Percentiles rank a stretch among this genome's conserved stretches.
These are phyloP conservation scores for Iodosphaeria phyllophila DNA, from an alignment of 2,329 filamentous ascomycete genomes.

Conservation along the genomic window DNA sequence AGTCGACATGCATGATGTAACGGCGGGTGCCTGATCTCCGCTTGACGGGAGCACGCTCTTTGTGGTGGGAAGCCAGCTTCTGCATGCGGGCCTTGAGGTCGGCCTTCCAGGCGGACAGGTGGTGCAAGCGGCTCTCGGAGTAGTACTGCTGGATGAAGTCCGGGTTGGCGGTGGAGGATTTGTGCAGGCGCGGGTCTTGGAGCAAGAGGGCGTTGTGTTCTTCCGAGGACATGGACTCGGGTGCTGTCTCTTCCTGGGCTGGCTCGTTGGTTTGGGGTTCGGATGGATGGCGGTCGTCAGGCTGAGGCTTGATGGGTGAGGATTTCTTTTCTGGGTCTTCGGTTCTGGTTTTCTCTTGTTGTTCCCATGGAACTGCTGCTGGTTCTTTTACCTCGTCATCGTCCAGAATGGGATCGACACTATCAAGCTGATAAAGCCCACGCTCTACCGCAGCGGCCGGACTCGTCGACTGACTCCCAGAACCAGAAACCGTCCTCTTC, in stretches of 20 bases:
- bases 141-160: conserved; percentile 92
- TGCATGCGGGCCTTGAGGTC: conserved; percentile 83
- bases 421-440: not conserved
- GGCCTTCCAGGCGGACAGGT: conserved; percentile 92
- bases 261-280: not conserved
- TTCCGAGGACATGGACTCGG: conserved; percentile 54
- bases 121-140: conserved; percentile 83
- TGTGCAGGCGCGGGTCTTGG: conserved; percentile 67
- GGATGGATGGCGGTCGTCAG: too few species aligned
- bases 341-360: too few species aligned
- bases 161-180: conserved; percentile 81
- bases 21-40: conserved; percentile 44
- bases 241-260: not conserved
- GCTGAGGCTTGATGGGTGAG: too few species aligned
- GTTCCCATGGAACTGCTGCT: not conserved
- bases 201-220: conserved; percentile 80
- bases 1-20: conserved; percentile 91
- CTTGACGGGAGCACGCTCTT: conserved; percentile 42
- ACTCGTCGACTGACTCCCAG: conserved; percentile 3
- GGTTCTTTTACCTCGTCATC: not conserved
- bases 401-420: not conserved
- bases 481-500: conserved; percentile 6
- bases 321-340: too few species aligned
- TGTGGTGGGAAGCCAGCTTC: conserved; percentile 49
- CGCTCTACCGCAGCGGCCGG: not conserved